These are phyloP conservation scores for Pseudotsuga menziesii DNA, from an alignment of 75 land plant species.

Conservation along the genomic window DNA sequence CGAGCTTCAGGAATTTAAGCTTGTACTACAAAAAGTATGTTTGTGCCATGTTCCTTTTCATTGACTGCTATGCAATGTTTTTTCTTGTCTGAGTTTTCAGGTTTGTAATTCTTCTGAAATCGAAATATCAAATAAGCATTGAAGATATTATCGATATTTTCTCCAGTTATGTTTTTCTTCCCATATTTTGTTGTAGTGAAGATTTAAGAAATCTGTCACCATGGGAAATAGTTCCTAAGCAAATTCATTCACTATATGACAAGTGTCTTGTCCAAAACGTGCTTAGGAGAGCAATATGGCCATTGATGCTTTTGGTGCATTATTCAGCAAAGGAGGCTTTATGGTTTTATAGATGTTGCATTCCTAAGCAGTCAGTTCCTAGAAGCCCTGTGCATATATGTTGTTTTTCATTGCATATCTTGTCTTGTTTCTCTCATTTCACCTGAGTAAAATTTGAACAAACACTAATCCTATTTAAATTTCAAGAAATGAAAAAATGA, in stretches of 20 bases:
- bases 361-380: neutral
- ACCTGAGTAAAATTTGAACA: neutral
- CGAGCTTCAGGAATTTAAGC: constrained; percentile 81
- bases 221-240: neutral
- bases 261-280: neutral
- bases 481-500: neutral
- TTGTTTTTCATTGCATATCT: neutral
- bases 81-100: too few relatives aligned
- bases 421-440: neutral
- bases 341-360: neutral
- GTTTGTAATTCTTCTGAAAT: too few relatives aligned
- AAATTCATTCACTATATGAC: neutral
- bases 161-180: neutral
- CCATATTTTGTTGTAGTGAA: neutral
- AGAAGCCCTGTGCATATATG: neutral
- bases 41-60: constrained; percentile 8
- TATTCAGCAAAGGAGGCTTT: neutral
- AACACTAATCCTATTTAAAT: neutral
- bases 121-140: neutral
- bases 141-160: neutral
- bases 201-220: neutral
- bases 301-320: neutral
- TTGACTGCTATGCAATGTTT: neutral
- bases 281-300: too few relatives aligned
- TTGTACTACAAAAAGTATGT: constrained; percentile 83